A percentile compares a stretch with the other conserved stretches of the same genome.
Evolutionary conservation across 139 green algal species (phyloP).

Genomic region (Haematococcus lacustris): DNA sequence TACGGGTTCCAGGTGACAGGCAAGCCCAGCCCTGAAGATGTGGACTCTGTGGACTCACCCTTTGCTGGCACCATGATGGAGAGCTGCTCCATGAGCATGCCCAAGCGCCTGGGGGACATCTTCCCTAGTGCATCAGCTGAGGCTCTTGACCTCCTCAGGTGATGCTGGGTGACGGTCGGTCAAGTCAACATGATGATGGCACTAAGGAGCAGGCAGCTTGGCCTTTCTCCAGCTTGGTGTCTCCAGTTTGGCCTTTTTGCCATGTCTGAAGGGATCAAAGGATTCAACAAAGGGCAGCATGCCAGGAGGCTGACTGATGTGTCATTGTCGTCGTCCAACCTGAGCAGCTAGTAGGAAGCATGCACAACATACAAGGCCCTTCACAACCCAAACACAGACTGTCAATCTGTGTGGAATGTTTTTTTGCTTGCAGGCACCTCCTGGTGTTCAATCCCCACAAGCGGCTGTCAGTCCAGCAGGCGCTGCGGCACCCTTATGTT

Average conservation of each 20-base stretch:
- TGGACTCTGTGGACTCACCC: constrained; percentile 77
- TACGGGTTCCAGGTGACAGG: constrained; percentile 16
- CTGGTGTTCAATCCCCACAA: constrained; percentile 67
- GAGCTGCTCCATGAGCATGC: constrained; percentile 47
- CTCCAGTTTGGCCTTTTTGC: background rate
- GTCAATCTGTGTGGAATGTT: too few species aligned
- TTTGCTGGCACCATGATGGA: constrained; percentile 95
- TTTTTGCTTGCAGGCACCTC: constrained; percentile 27
- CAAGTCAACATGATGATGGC: background rate
- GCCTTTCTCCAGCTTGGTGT: background rate
- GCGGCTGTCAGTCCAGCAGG: constrained; percentile 79
- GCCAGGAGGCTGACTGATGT: too few species aligned
- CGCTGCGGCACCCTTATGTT: constrained; percentile 90
- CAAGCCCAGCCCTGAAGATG: constrained; percentile 44
- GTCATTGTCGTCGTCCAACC: too few species aligned
- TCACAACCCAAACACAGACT: too few species aligned
- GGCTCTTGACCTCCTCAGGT: constrained; percentile 77
- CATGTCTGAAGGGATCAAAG: too few species aligned
- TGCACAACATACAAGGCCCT: too few species aligned
- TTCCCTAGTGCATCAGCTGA: constrained; percentile 74
- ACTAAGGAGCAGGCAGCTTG: too few species aligned
- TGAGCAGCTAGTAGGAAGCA: too few species aligned
- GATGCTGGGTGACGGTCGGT: constrained; percentile 1
- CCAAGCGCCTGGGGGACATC: constrained; percentile 50
- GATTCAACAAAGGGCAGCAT: too few species aligned